Evolutionary conservation across 116 monocot genomes (phyloP).

Genomic region (Trichopus zeylanicus): DNA sequence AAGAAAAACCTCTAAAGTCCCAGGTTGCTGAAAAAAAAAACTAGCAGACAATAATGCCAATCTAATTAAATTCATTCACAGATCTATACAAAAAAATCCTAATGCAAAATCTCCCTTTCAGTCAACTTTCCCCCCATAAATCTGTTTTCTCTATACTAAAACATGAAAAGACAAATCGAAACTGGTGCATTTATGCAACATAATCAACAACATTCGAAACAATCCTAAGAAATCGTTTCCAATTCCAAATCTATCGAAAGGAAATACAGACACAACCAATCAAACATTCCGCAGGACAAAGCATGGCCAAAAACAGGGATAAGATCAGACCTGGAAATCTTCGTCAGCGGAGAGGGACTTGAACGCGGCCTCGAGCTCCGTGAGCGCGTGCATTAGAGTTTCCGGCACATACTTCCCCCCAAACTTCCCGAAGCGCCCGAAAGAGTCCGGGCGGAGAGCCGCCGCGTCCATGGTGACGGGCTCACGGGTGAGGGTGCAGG

Average conservation of each 20-base stretch:
- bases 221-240: no score
- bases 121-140: no score
- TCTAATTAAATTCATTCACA: no score
- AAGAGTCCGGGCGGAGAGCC: constrained; percentile 16
- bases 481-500: background rate
- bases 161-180: no score
- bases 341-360: constrained; percentile 18
- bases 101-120: no score
- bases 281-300: background rate
- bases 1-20: no score
- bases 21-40: no score
- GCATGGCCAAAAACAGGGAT: background rate
- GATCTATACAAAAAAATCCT: no score
- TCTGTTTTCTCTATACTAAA: no score
- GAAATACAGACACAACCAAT: background rate
- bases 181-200: no score
- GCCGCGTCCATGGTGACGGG: background rate
- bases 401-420: constrained; percentile 52
- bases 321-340: constrained; percentile 23
- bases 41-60: no score
- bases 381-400: constrained; percentile 38
- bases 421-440: constrained; percentile 33
- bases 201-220: no score
- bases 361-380: constrained; percentile 36
- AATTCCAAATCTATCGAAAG: background rate